Evolutionary conservation across 1,284 basidiomycete species (phyloP), one percentile per base, ranked within the genome.

Genomic region (Puccinia horiana): DNA sequence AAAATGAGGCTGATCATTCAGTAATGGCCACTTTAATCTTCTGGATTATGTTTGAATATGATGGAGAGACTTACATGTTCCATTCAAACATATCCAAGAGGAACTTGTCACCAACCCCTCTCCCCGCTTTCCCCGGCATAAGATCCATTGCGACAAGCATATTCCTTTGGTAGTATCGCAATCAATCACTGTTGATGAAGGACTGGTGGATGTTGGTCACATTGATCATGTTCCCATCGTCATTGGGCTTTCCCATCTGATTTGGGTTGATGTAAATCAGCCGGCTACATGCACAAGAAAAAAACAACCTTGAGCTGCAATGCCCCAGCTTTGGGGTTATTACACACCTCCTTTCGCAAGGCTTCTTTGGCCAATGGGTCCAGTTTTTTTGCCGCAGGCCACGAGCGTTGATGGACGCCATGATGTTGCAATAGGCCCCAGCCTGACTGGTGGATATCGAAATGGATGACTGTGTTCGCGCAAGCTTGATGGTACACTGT

Each of bases 381-480:
- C 3, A 52, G 52, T 49, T 56, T 75, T 32, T 54, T 42, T 12
- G 49, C n/a, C 23, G 23, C 56, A 37, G 73, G 49, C 73, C 73
- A 75, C 26, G 73, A 32, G 49, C 58, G 73, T 9, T 18, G 11
- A 32, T 73, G 70, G 40, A 49, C 16, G 44, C 70, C 70, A 16
- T 32, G 18, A 37, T 73, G 44, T 23, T 42, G 18, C 42, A 73
- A 8, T 1, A 73, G 23, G 0, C 16, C n/a, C n/a, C n/a, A n/a
- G n/a, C n/a, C n/a, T n/a, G n/a, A n/a, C n/a, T n/a, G n/a, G n/a
- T n/a, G n/a, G 32, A 47, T 14, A 49, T 73, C 42, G 29, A 73
- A 23, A 42, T 42, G 26, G 29, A 20, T 35, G 16, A 47, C 26
- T 16, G 67, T 70, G 42, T 26, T 26, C 44, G n/a, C 23, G n/a